Base-by-base conservation (phyloP, 495 filamentous ascomycete species). In the Penicillium chermesinum region DNA sequence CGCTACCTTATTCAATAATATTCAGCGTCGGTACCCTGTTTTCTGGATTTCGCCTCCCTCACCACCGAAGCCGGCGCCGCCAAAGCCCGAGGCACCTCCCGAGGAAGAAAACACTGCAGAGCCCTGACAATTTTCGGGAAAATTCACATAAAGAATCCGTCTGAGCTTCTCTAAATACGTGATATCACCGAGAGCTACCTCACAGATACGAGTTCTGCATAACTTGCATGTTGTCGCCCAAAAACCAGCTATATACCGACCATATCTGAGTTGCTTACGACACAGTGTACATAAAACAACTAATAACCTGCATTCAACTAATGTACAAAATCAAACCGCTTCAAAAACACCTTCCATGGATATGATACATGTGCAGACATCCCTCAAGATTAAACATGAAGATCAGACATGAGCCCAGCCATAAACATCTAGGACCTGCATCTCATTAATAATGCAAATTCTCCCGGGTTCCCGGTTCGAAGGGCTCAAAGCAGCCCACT, bases 391-490 rank as follows among this genome's bases (percentile, higher is more conserved):
- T 10, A 4, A 30, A 10, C 25, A 5, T 5, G 5, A 30, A 10
- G 19, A 37, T 42, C 64, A 88, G 38, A 89, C 70, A 76, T 91
- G 88, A 44, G 73, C 76, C 87, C 87, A 93, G 14, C 88, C 88
- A 62, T 85, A 86, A 40, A 73, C 52, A 55, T 79, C 76, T 50
- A 91, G 67, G 32, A 93, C 78, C 62, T 93, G 88, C 88, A 91
- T 91, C 70, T 90, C 87, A 66, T 91, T 83, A 41, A 91, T 79
- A 45, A 90, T 67, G 59, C 88, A 93, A 40, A 77, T 75, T 37
- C 69, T 67, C n/a, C 79, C 84, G 1, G 62, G 71, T 51, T 87
- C 82, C 10, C 69, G 53, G 25, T 66, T 65, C 34, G 69, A 47
- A 14, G 53, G 39, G 16, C 58, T 66, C 33, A 65, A 63, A 21